These are phyloP conservation scores for Taphrina populina DNA, from an alignment of 1,139 yeast species.

Conservation along the genomic window DNA sequence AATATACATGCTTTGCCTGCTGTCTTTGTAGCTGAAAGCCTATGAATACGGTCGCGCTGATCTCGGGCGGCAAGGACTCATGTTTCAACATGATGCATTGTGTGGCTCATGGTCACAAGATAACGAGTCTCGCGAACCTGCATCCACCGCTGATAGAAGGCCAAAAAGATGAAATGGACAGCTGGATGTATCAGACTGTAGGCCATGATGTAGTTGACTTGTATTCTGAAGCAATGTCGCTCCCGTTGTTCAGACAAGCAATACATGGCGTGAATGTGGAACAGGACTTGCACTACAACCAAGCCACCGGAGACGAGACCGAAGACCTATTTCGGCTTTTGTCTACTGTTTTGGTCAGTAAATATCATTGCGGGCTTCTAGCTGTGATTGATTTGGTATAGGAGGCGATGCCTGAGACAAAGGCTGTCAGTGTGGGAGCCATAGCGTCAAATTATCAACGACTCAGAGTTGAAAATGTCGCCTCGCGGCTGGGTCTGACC, in stretches of 20 bases:
- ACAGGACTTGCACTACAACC: conserved; percentile 63
- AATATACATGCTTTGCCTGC: too few species aligned
- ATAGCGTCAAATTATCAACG: conserved; percentile 90
- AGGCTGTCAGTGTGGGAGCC: conserved; percentile 94
- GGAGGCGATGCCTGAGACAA: conserved; percentile 63
- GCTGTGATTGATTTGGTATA: conserved; percentile 35
- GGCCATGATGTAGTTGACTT: conserved; percentile 75
- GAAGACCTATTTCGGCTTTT: conserved; percentile 69
- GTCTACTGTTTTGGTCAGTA: conserved; percentile 36
- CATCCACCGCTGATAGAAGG: conserved; percentile 59
- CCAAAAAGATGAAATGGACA: conserved; percentile 66
- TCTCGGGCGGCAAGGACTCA: conserved; percentile 96
- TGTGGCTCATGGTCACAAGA: conserved; percentile 73
- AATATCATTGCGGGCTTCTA: not conserved
- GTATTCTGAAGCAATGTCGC: conserved; percentile 68
- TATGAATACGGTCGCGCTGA: conserved; percentile 91
- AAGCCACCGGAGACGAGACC: conserved; percentile 73
- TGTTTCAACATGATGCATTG: conserved; percentile 87
- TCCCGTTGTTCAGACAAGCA: conserved; percentile 73
- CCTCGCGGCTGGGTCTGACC: conserved; percentile 65
- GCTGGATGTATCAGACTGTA: conserved; percentile 98
- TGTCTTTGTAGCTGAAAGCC: too few species aligned
- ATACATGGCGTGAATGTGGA: conserved; percentile 65
- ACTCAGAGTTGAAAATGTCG: conserved; percentile 87
- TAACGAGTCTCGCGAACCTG: conserved; percentile 79